phyloP scores from a whole-genome alignment of 495 filamentous ascomycete genomes.

The Aeminium ludgeri region DNA sequence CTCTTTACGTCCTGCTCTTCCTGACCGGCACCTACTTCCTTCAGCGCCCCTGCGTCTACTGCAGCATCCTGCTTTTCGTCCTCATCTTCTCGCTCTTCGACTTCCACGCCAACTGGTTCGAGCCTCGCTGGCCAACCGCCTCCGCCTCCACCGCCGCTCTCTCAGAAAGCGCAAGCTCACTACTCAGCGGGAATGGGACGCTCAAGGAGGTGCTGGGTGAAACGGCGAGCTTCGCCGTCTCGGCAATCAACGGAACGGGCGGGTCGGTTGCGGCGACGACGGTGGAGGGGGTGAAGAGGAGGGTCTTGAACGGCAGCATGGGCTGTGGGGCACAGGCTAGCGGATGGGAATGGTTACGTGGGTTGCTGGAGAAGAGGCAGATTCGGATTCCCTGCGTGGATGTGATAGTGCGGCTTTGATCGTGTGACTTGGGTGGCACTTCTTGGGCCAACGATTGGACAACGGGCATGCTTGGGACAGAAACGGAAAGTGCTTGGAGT shows the following conservation, averaged over 20 bases:
- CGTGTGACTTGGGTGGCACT: no score
- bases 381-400: conserved; percentile 26
- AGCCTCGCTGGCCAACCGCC: conserved; percentile 14
- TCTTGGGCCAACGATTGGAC: no score
- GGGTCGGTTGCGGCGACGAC: conserved; percentile 18
- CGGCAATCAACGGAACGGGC: conserved; percentile 22
- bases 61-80: conserved; percentile 27
- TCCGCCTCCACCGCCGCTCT: not conserved
- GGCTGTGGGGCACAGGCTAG: not conserved
- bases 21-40: conserved; percentile 25
- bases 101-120: conserved; percentile 28
- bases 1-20: conserved; percentile 30
- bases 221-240: conserved; percentile 18
- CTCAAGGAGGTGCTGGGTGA: conserved; percentile 18
- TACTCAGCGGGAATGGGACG: conserved; percentile 8
- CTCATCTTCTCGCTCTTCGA: conserved; percentile 28
- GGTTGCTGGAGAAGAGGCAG: conserved; percentile 23
- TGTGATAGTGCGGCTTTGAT: conserved; percentile 22
- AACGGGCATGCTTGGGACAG: no score
- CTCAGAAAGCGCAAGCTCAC: conserved; percentile 2
- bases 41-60: conserved; percentile 29
- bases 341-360: conserved; percentile 16
- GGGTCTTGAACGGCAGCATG: conserved; percentile 4
- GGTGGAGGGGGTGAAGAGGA: conserved; percentile 16
- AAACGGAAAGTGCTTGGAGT: no score